These are phyloP conservation scores for Alnus glutinosa DNA, from an alignment of 306 rosid species.

Conservation along the genomic window DNA sequence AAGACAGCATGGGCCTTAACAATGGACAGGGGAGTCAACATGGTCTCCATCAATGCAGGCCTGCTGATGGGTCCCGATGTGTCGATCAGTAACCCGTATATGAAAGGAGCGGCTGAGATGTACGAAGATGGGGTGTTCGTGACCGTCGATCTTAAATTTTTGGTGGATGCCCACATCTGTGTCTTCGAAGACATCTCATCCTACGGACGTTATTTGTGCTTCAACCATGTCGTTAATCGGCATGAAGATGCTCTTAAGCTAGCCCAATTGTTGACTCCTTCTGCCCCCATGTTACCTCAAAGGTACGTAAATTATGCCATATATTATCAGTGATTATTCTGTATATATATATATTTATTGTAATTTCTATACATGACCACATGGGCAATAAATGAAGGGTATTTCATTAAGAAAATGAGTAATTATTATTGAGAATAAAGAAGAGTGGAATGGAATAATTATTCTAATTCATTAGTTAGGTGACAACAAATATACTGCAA, in stretches of 20 bases:
- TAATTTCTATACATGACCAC: no score
- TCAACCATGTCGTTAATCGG: constrained; percentile 59
- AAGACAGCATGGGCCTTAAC: constrained; percentile 88
- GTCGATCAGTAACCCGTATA: constrained; percentile 52
- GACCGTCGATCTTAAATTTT: constrained; percentile 63
- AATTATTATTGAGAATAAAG: no score
- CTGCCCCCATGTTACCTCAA: constrained; percentile 43
- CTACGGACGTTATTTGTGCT: constrained; percentile 87
- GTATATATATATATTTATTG: neutral
- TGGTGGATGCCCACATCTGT: constrained; percentile 67
- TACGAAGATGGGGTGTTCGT: constrained; percentile 81
- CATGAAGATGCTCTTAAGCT: constrained; percentile 65
- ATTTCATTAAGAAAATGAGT: no score
- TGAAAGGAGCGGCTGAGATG: constrained; percentile 97
- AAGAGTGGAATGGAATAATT: no score
- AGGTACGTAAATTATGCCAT: constrained; percentile 33
- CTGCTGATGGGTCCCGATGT: constrained; percentile 48
- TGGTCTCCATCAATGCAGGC: constrained; percentile 72
- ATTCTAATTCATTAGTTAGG: no score
- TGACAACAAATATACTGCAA: no score
- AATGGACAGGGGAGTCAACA: constrained; percentile 82
- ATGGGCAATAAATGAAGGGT: no score
- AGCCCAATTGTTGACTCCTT: constrained; percentile 55
- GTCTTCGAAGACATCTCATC: constrained; percentile 75
- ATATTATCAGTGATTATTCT: neutral